Base-by-base conservation (phyloP, 768 basidiomycete species). In the Epithele typhae region DNA sequence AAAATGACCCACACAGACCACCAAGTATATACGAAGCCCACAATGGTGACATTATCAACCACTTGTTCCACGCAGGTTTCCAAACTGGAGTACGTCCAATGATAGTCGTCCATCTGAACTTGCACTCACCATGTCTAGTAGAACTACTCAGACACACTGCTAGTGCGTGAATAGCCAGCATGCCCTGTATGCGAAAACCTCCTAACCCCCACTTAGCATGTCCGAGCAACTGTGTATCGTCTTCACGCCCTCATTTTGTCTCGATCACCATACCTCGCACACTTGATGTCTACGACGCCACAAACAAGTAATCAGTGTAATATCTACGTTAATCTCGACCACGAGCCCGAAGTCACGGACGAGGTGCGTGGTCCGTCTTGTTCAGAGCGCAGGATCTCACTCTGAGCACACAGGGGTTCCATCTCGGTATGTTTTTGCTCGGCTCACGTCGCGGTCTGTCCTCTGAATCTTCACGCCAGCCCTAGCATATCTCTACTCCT, bases 241-340 rank as follows among this genome's bases (percentile, higher is more conserved):
- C 77, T 91, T 27, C 87, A 92, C 68, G 80, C 84, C 53, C 86
- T 94, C 65, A 84, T 93, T 54, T 74, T 94, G 52, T 88, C 90
- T 50, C 84, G 85, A 43, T 92, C 91, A 25, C 91, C 92, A 30
- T 88, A 81, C 67, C 78, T 94, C 59, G 87, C 85, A 33, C 89
- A 92, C 64, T 74, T 91, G 55, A 89, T 95, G 84, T 86, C 84
- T 45, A 87, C 85, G 40, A 82, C 84, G 25, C 82, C 83, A 21
- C 82, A 81, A 68, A 69, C 73, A 30, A 73, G 74, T 49, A 82
- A 77, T 12, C 81, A 82, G 57, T 78, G 82, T 54, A 71, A 78
- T 45, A 78, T 93, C 57, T 84, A 83, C 61, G 78, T 92, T 45
- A 77, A 81, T 52, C 70, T 92, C 51, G 82, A 86, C 57, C 77